These are phyloP conservation scores for Xylaria intraflava DNA, from an alignment of 495 filamentous ascomycete genomes.

Conservation along the genomic window DNA sequence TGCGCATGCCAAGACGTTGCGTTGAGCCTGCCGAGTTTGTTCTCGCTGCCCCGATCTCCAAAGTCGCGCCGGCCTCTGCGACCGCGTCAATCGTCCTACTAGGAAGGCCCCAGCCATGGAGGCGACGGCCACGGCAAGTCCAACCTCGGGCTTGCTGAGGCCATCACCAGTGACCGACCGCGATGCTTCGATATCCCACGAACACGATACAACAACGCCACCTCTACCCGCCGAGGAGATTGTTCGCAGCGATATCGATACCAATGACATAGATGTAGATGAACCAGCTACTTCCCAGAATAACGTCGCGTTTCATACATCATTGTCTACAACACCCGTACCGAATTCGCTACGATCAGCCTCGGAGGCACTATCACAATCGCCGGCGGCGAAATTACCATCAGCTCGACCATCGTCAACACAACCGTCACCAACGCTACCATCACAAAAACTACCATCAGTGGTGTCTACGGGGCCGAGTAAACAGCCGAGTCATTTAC, in stretches of 20 bases:
- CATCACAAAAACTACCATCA: background rate
- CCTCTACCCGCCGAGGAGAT: background rate
- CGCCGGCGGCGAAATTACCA: background rate
- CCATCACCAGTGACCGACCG: background rate
- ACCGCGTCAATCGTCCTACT: background rate
- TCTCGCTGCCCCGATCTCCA: background rate
- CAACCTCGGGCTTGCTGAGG: background rate
- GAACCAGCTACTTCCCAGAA: background rate
- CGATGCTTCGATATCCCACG: background rate
- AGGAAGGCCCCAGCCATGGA: background rate
- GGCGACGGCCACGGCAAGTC: background rate
- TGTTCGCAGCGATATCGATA: background rate
- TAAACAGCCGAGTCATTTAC: background rate
- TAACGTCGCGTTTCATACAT: background rate
- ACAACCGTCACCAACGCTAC: background rate
- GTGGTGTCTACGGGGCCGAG: background rate
- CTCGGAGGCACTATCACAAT: conserved; percentile 29
- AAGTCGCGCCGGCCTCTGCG: background rate
- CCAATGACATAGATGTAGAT: background rate
- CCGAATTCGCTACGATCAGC: conserved; percentile 15
- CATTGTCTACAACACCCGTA: background rate
- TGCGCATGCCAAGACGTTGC: too few relatives aligned
- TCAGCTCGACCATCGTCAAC: background rate
- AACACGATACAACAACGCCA: background rate
- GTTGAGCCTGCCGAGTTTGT: too few relatives aligned